Evolutionary conservation across 805 yeast genomes (phyloP).

Genomic region (Spencermartinsiella europaea): DNA sequence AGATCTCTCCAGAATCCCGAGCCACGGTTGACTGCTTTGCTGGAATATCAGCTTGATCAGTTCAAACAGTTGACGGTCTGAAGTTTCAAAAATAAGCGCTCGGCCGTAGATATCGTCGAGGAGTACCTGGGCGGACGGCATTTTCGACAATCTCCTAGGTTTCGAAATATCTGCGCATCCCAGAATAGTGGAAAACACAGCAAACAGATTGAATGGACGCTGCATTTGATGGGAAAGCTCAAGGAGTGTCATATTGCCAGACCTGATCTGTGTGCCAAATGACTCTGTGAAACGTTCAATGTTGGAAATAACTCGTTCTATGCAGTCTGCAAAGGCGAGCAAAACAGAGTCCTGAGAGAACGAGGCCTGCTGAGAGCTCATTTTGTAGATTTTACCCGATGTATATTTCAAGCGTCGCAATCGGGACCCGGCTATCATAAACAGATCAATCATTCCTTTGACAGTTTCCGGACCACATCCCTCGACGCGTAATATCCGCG

Average conservation of each 20-base stretch:
- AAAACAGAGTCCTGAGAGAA: slow-evolving; percentile 4
- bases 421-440: slow-evolving; percentile 11
- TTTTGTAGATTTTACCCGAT: neutral
- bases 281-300: neutral
- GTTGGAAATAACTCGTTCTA: slow-evolving; percentile 6
- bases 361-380: neutral
- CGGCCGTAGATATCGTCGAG: slow-evolving; percentile 12
- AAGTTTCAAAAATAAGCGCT: slow-evolving; percentile 9
- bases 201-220: slow-evolving; percentile 3
- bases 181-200: slow-evolving; percentile 10
- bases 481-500: neutral
- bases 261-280: neutral
- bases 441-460: neutral
- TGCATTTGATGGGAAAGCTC: slow-evolving; percentile 1
- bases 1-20: slow-evolving; percentile 7
- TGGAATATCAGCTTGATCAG: slow-evolving; percentile 8
- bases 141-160: slow-evolving; percentile 3
- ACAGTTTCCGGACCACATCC: slow-evolving; percentile 5
- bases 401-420: slow-evolving; percentile 13
- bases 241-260: neutral
- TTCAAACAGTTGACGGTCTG: slow-evolving; percentile 8
- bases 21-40: slow-evolving; percentile 12
- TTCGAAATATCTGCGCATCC: slow-evolving; percentile 15
- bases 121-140: slow-evolving; percentile 10
- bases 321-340: slow-evolving; percentile 15